A percentile compares a stretch with the other conserved stretches of the same genome.
Evolutionary conservation across 495 filamentous ascomycete genomes (phyloP).

Genomic region (Lasiosphaeris hirsuta): DNA sequence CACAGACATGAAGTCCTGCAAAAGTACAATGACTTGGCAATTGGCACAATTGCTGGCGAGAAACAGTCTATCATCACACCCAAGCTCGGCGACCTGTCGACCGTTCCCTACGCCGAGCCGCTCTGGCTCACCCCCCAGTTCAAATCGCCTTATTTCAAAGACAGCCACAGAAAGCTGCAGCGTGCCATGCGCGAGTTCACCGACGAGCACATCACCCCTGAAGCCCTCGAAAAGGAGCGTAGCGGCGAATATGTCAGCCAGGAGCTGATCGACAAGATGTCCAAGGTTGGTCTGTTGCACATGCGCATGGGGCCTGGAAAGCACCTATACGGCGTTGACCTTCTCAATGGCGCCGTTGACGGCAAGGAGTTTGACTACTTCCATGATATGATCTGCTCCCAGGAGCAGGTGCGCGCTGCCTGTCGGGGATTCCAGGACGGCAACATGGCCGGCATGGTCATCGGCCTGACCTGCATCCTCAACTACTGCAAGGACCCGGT

Average conservation of each 20-base stretch:
- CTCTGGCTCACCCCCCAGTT: slow-evolving; percentile 77
- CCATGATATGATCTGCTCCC: slow-evolving; percentile 72
- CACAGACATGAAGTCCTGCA: slow-evolving; percentile 85
- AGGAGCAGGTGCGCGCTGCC: slow-evolving; percentile 69
- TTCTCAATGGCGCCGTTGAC: slow-evolving; percentile 67
- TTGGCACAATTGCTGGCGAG: slow-evolving; percentile 73
- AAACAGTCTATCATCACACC: slow-evolving; percentile 70
- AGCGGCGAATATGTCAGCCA: slow-evolving; percentile 73
- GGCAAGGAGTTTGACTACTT: slow-evolving; percentile 86
- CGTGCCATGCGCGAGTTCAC: slow-evolving; percentile 72
- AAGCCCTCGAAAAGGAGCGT: slow-evolving; percentile 74
- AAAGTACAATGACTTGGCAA: slow-evolving; percentile 71
- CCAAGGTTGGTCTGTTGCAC: slow-evolving; percentile 66
- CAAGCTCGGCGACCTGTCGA: slow-evolving; percentile 64
- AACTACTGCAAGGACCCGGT: slow-evolving; percentile 69
- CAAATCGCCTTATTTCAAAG: slow-evolving; percentile 79
- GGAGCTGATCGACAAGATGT: slow-evolving; percentile 75
- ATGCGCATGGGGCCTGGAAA: slow-evolving; percentile 84
- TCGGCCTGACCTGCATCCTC: slow-evolving; percentile 75
- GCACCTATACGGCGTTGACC: slow-evolving; percentile 66
- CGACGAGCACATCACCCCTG: slow-evolving; percentile 65
- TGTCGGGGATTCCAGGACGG: slow-evolving; percentile 64
- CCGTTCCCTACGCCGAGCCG: slow-evolving; percentile 78
- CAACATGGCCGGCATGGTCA: slow-evolving; percentile 75
- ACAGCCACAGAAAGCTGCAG: slow-evolving; percentile 68